phyloP scores from a whole-genome alignment of 2,329 filamentous ascomycete genomes.

The Aspergillus aculeatus region DNA sequence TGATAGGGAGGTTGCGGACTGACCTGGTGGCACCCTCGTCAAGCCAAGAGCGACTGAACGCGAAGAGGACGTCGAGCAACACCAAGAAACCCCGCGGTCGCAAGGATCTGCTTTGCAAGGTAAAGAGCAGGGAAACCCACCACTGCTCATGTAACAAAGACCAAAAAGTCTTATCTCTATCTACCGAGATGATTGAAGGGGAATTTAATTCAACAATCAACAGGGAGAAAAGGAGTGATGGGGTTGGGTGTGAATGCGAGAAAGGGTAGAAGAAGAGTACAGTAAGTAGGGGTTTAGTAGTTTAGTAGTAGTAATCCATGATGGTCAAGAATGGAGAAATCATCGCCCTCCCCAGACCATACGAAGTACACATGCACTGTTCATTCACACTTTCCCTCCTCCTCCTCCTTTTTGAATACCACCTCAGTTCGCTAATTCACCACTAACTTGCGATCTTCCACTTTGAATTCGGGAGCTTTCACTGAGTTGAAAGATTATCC shows the following conservation, averaged over 20 bases:
- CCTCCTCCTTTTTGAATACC: not conserved
- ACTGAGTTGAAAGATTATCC: no score
- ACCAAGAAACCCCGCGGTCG: conserved; percentile 12
- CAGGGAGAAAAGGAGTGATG: not conserved
- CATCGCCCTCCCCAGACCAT: not conserved
- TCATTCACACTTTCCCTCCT: not conserved
- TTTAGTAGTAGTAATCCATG: no score
- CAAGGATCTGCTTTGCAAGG: conserved; percentile 5
- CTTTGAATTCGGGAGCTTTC: not conserved
- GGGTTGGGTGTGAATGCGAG: not conserved
- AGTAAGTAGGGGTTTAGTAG: no score
- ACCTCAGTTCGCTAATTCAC: not conserved
- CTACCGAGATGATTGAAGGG: not conserved
- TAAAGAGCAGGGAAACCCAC: not conserved
- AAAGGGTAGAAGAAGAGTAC: not conserved
- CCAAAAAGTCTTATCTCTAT: not conserved
- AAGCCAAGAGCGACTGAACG: not conserved
- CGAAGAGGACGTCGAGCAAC: conserved; percentile 6
- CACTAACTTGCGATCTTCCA: not conserved
- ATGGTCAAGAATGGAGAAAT: not conserved
- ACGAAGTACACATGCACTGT: not conserved
- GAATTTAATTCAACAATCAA: not conserved
- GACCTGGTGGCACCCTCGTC: conserved; percentile 11
- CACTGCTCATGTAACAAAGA: not conserved
- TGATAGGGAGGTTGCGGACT: conserved; percentile 3